A percentile compares a stretch with the other conserved stretches of the same genome.
These are phyloP conservation scores for Rhinocladiella similis DNA, from an alignment of 2,329 filamentous ascomycete genomes.

Conservation along the genomic window DNA sequence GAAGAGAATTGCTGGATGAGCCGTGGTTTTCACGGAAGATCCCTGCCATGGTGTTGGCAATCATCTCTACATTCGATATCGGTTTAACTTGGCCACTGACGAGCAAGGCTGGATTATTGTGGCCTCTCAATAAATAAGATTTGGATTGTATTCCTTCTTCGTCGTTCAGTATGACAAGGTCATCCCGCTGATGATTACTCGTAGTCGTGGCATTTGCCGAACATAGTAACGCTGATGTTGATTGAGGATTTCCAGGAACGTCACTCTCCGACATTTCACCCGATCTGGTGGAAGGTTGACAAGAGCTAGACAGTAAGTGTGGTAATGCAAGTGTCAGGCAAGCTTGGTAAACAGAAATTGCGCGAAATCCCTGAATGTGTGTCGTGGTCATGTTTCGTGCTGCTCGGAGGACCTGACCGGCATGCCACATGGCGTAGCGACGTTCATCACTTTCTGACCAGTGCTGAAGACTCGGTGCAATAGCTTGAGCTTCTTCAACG, in stretches of 20 bases:
- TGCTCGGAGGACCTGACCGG: slow-evolving; percentile 65
- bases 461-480: slow-evolving; percentile 36
- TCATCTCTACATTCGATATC: too few relatives aligned
- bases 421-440: slow-evolving; percentile 61
- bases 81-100: too few relatives aligned
- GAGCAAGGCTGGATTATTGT: background rate
- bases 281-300: slow-evolving; percentile 22
- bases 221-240: too few relatives aligned
- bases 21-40: too few relatives aligned
- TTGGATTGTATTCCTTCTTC: background rate
- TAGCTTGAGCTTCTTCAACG: slow-evolving; percentile 38
- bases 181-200: too few relatives aligned
- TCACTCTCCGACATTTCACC: background rate
- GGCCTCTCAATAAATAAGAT: background rate
- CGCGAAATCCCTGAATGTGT: slow-evolving; percentile 64
- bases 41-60: too few relatives aligned
- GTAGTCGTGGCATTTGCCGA: too few relatives aligned
- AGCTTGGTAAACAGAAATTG: slow-evolving; percentile 69
- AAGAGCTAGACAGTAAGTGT: slow-evolving; percentile 45
- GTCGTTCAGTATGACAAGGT: background rate
- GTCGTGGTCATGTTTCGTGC: slow-evolving; percentile 57
- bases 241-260: too few relatives aligned
- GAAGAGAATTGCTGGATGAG: too few relatives aligned
- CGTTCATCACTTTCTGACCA: slow-evolving; percentile 41
- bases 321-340: slow-evolving; percentile 48